Conservation (phyloP, 305 asterid genomes). For the Coffea humblotiana region DNA sequence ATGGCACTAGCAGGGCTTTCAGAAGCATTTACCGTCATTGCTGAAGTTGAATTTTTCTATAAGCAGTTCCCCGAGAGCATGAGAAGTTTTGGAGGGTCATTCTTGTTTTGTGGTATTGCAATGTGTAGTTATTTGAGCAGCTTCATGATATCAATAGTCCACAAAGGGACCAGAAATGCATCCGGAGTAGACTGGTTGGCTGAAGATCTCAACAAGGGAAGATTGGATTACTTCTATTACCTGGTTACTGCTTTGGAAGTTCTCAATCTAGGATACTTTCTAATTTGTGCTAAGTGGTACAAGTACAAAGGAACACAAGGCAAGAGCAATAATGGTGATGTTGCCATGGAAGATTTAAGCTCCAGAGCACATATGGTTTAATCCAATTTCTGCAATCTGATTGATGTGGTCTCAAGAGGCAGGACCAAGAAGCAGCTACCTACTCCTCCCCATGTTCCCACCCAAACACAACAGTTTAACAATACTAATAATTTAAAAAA, state of each 20-base stretch:
- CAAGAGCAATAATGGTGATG: neutral
- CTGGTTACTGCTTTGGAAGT: constrained; percentile 36
- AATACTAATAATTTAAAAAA: too few species aligned
- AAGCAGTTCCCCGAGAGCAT: constrained; percentile 85
- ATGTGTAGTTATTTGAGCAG: constrained; percentile 53
- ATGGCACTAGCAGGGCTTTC: constrained; percentile 54
- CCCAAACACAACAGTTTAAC: too few species aligned
- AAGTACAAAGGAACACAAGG: constrained; percentile 31
- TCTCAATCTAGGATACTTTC: constrained; percentile 41
- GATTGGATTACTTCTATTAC: constrained; percentile 51
- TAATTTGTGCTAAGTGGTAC: constrained; percentile 51
- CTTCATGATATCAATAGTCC: constrained; percentile 48
- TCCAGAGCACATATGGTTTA: too few species aligned
- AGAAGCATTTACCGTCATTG: constrained; percentile 62
- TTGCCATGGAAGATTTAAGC: too few species aligned
- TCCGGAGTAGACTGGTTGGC: constrained; percentile 53
- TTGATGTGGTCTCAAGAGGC: too few species aligned
- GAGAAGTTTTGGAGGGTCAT: constrained; percentile 70
- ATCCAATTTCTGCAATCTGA: too few species aligned
- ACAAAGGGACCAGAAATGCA: constrained; percentile 8
- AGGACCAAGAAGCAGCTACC: too few species aligned
- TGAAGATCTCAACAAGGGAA: constrained; percentile 63
- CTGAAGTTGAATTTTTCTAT: constrained; percentile 58
- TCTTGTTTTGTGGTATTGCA: constrained; percentile 54
- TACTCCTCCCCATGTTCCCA: too few species aligned